Conservation (phyloP, 2,329 filamentous ascomycete species). For the Periconia sp. region DNA sequence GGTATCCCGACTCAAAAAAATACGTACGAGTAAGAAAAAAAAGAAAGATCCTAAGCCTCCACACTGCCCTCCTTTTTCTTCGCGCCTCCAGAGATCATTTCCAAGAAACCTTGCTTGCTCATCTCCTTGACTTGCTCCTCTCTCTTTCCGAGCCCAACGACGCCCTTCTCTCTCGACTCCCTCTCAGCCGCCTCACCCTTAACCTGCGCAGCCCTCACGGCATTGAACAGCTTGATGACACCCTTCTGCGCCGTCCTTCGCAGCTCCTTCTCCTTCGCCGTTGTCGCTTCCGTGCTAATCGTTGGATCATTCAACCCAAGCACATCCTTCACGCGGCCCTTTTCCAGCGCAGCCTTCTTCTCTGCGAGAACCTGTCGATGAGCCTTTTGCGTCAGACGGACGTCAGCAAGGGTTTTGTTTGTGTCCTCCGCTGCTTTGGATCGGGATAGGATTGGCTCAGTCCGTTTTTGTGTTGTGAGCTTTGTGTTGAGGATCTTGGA, state of each 20-base stretch:
- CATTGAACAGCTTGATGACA: constrained; percentile 96
- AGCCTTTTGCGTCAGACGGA: constrained; percentile 79
- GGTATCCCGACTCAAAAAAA: background rate
- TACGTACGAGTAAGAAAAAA: too few species aligned
- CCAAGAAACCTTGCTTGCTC: constrained; percentile 94
- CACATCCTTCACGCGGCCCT: constrained; percentile 86
- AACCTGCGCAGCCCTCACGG: constrained; percentile 88
- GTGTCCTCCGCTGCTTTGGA: constrained; percentile 74
- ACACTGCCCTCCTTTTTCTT: constrained; percentile 43
- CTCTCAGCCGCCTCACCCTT: constrained; percentile 78
- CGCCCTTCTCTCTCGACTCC: constrained; percentile 68
- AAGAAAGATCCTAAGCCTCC: constrained; percentile 6
- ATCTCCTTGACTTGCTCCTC: constrained; percentile 93
- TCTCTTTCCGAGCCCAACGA: constrained; percentile 76
- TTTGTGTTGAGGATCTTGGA: constrained; percentile 92
- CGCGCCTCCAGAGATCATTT: constrained; percentile 71
- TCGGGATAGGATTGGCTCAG: constrained; percentile 88
- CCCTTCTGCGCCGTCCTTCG: constrained; percentile 88
- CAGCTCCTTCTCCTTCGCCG: constrained; percentile 75
- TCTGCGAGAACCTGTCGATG: constrained; percentile 77
- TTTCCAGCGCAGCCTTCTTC: constrained; percentile 76
- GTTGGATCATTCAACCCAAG: constrained; percentile 62
- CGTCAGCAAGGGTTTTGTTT: constrained; percentile 71
- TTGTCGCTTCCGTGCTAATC: constrained; percentile 53
- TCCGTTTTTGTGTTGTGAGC: constrained; percentile 75